Evolutionary conservation across 805 yeast species (phyloP).

Genomic region (Candida jianshihensis): DNA sequence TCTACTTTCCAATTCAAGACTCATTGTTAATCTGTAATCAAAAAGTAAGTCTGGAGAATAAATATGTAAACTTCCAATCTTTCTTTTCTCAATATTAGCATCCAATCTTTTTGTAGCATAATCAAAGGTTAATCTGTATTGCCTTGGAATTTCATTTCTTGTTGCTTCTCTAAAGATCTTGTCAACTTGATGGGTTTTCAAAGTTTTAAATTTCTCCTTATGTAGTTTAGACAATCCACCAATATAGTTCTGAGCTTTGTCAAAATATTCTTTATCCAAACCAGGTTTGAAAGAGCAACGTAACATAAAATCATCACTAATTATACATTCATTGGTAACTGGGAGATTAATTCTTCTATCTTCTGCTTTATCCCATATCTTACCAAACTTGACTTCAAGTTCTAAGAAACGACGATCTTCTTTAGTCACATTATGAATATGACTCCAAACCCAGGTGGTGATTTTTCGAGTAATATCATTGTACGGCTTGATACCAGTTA

Average conservation of each 20-base stretch:
- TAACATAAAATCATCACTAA: constrained; percentile 41
- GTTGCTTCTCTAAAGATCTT: constrained; percentile 53
- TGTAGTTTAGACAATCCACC: constrained; percentile 45
- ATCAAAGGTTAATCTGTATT: constrained; percentile 62
- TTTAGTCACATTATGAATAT: constrained; percentile 57
- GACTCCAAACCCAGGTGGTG: constrained; percentile 86
- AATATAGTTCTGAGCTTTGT: constrained; percentile 47
- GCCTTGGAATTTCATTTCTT: constrained; percentile 58
- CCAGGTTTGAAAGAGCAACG: constrained; percentile 59
- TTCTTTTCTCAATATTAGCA: constrained; percentile 64
- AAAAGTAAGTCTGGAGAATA: constrained; percentile 71
- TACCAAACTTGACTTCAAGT: constrained; percentile 70
- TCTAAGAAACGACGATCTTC: constrained; percentile 50
- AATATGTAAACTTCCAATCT: constrained; percentile 66
- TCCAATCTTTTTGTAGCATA: constrained; percentile 58
- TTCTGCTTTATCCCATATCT: constrained; percentile 54
- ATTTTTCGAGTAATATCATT: constrained; percentile 77
- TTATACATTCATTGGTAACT: constrained; percentile 61
- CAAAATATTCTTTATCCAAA: constrained; percentile 55
- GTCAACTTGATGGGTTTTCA: constrained; percentile 60
- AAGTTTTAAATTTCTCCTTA: constrained; percentile 49
- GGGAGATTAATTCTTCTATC: constrained; percentile 61
- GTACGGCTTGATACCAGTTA: constrained; percentile 70
- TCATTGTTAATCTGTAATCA: constrained; percentile 70
- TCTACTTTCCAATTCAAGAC: constrained; percentile 69